These are phyloP conservation scores for Collybia sordida DNA, from an alignment of 768 basidiomycete genomes.

Conservation along the genomic window DNA sequence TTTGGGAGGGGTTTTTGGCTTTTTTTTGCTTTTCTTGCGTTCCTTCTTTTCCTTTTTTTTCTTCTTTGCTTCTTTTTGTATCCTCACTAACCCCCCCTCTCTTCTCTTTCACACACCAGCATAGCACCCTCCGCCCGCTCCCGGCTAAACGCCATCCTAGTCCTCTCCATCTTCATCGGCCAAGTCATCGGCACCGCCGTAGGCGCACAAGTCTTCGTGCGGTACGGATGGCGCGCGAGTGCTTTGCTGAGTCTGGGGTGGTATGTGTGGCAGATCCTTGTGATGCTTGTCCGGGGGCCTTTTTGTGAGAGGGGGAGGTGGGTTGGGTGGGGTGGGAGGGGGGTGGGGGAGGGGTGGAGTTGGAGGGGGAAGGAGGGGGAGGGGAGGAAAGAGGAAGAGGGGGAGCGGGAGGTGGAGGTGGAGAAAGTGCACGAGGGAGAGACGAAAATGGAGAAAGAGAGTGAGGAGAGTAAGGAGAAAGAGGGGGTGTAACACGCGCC, in stretches of 20 bases:
- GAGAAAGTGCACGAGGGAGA: too few relatives aligned
- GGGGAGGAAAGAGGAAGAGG: too few relatives aligned
- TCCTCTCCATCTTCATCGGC: slow-evolving; percentile 66
- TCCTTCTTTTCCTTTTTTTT: neutral
- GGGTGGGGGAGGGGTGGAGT: too few relatives aligned
- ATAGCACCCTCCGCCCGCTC: slow-evolving; percentile 44
- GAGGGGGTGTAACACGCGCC: too few relatives aligned
- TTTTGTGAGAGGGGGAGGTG: slow-evolving; percentile 49
- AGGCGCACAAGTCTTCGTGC: slow-evolving; percentile 61
- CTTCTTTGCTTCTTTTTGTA: too few relatives aligned
- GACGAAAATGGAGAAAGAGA: too few relatives aligned
- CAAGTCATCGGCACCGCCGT: slow-evolving; percentile 73
- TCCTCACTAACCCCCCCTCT: too few relatives aligned
- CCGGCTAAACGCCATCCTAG: slow-evolving; percentile 65
- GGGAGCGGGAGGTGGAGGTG: too few relatives aligned
- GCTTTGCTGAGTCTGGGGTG: slow-evolving; percentile 53
- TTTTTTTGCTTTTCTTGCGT: neutral
- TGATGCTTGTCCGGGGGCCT: slow-evolving; percentile 60
- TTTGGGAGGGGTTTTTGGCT: too few relatives aligned
- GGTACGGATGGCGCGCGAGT: slow-evolving; percentile 61
- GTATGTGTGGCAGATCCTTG: slow-evolving; percentile 45
- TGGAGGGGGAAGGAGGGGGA: too few relatives aligned
- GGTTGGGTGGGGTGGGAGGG: slow-evolving; percentile 58
- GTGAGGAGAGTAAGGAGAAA: too few relatives aligned
- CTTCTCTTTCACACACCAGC: too few relatives aligned